Evolutionary conservation across 2,329 filamentous ascomycete genomes (phyloP).

Genomic region (Penicillium sp.): DNA sequence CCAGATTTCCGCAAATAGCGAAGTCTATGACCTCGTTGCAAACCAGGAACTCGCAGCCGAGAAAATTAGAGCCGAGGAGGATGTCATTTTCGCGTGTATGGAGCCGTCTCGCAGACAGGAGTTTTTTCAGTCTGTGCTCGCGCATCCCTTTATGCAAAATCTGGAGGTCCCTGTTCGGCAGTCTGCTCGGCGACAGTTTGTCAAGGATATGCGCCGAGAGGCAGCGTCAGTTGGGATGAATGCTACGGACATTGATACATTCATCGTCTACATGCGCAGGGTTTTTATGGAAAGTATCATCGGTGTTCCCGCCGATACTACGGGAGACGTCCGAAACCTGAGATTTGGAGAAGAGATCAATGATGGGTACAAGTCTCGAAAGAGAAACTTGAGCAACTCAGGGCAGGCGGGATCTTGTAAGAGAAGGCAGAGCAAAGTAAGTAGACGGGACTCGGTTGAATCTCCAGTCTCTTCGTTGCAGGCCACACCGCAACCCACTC

Average conservation of each 20-base stretch:
- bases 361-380: slow-evolving; percentile 4
- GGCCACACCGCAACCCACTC: neutral
- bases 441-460: neutral
- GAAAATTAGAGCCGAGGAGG: slow-evolving; percentile 7
- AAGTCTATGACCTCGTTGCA: neutral
- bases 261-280: slow-evolving; percentile 23
- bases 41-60: neutral
- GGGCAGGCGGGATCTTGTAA: neutral
- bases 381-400: slow-evolving; percentile 1
- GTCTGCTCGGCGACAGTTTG: slow-evolving; percentile 20
- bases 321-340: slow-evolving; percentile 1
- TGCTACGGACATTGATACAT: slow-evolving; percentile 2
- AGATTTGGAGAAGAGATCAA: slow-evolving; percentile 26
- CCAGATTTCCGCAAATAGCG: neutral
- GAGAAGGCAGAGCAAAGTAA: slow-evolving; percentile 6
- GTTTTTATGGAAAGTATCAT: slow-evolving; percentile 20
- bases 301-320: neutral
- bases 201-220: slow-evolving; percentile 15
- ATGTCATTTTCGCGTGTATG: slow-evolving; percentile 16
- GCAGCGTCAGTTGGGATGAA: slow-evolving; percentile 18
- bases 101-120: slow-evolving; percentile 1
- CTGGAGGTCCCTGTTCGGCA: slow-evolving; percentile 14
- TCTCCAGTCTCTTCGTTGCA: neutral
- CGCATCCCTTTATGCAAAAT: slow-evolving; percentile 19
- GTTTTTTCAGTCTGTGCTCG: slow-evolving; percentile 17